Percentiles rank a stretch among this genome's conserved stretches.
Conservation (phyloP, 2,329 filamentous ascomycete species). For the Penicillium sp. region DNA sequence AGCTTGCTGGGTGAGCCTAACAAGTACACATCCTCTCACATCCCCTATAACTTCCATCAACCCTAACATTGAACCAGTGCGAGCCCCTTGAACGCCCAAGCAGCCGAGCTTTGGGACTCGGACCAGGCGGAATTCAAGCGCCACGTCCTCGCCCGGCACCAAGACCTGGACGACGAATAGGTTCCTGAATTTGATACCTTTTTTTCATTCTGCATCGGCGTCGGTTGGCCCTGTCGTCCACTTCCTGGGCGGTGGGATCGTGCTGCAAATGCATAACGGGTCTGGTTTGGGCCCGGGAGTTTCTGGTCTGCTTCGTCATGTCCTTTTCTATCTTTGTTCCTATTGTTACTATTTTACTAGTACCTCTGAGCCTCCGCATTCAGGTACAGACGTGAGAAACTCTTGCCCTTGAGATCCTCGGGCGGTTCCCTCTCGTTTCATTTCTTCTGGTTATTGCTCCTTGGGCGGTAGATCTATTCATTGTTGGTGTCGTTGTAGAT, state of each 20-base stretch:
- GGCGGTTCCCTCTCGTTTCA: neutral
- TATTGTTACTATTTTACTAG: neutral
- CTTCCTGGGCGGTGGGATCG: conserved; percentile 4
- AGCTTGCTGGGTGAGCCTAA: conserved; percentile 95
- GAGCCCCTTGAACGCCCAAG: conserved; percentile 92
- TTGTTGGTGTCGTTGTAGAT: neutral
- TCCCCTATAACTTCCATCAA: neutral
- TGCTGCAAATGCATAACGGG: conserved; percentile 24
- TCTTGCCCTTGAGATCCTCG: neutral
- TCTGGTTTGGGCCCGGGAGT: conserved; percentile 21
- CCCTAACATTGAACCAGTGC: conserved; percentile 55
- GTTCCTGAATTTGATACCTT: neutral
- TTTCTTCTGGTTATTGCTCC: neutral
- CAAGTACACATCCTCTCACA: conserved; percentile 64
- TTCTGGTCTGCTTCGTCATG: conserved; percentile 13
- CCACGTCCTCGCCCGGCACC: conserved; percentile 62
- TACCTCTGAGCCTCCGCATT: conserved; percentile 5
- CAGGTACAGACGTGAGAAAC: conserved; percentile 13
- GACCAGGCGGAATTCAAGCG: conserved; percentile 83
- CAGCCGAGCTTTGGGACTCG: conserved; percentile 92
- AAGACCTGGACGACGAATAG: conserved; percentile 53
- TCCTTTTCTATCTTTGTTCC: conserved; percentile 11
- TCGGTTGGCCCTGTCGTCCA: conserved; percentile 12
- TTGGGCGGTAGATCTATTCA: neutral
- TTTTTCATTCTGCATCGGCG: conserved; percentile 15